Evolutionary conservation across 1,284 basidiomycete genomes (phyloP).

Genomic region (Phellinidium pouzarii): DNA sequence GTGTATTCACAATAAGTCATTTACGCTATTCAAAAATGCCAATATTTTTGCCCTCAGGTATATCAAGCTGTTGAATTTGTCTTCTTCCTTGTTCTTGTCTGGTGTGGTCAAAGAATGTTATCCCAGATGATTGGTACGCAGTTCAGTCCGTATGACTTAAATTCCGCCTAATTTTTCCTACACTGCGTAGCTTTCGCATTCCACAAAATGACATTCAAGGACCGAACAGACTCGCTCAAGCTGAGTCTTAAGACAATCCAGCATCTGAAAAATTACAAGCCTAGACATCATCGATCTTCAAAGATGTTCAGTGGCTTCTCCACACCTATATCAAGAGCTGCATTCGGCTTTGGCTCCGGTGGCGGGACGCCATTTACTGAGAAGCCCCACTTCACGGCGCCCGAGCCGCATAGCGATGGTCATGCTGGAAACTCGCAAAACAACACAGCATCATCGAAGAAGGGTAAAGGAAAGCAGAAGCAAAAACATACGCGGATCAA

Average conservation of each 20-base stretch:
- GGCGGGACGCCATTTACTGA: conserved; percentile 17
- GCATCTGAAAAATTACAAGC: conserved; percentile 61
- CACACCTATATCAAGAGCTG: conserved; percentile 34
- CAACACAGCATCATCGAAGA: conserved; percentile 24
- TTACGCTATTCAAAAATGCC: background rate
- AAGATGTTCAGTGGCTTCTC: conserved; percentile 28
- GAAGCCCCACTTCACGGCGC: conserved; percentile 17
- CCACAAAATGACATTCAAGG: conserved; percentile 69
- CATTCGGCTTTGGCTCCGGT: conserved; percentile 21
- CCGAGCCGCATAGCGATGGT: conserved; percentile 15
- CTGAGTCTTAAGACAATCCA: conserved; percentile 59
- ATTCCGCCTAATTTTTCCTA: background rate
- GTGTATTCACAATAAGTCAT: conserved; percentile 15
- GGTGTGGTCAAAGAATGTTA: conserved; percentile 56
- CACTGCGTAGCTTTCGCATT: conserved; percentile 51
- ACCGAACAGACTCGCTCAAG: conserved; percentile 56
- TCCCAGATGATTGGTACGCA: conserved; percentile 50
- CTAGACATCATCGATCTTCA: conserved; percentile 34
- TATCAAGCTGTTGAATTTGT: conserved; percentile 57
- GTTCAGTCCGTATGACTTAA: background rate
- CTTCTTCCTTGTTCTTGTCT: conserved; percentile 60
- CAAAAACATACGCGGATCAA: conserved; percentile 13
- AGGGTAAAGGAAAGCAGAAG: conserved; percentile 30
- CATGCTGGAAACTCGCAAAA: conserved; percentile 14
- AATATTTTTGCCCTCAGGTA: conserved; percentile 29